A percentile compares a stretch with the other conserved stretches of the same genome.
Evolutionary conservation across 208 protist genomes (phyloP).

Genomic region (Trypanosomatidae sp.): DNA sequence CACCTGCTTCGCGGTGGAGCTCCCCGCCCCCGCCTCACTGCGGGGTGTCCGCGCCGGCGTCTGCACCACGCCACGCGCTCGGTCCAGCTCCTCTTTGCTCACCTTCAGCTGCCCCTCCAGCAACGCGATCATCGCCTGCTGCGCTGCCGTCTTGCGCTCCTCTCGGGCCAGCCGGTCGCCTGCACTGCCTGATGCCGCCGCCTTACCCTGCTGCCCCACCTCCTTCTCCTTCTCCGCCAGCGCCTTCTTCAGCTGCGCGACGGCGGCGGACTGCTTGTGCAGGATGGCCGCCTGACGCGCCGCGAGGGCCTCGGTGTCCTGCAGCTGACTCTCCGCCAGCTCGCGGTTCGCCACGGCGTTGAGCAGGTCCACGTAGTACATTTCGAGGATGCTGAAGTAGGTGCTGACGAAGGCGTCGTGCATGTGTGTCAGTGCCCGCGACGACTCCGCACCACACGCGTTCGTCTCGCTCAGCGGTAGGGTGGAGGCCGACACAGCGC

Average conservation of each 20-base stretch:
- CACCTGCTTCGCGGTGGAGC: constrained; percentile 6
- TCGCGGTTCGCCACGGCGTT: constrained; percentile 47
- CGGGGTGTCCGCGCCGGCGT: constrained; percentile 15
- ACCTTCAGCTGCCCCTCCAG: constrained; percentile 50
- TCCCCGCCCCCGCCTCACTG: no score
- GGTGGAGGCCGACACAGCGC: constrained; percentile 16
- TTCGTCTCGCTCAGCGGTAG: background rate
- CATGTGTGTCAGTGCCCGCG: constrained; percentile 24
- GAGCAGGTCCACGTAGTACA: constrained; percentile 67
- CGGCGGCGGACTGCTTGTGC: constrained; percentile 27
- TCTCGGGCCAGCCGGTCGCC: no score
- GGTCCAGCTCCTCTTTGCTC: constrained; percentile 22
- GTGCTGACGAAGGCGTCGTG: constrained; percentile 16
- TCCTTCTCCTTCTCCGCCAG: constrained; percentile 19
- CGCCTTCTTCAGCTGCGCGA: constrained; percentile 18
- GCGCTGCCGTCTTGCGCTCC: no score
- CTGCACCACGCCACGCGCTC: constrained; percentile 9
- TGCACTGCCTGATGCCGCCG: no score
- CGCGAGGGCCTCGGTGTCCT: constrained; percentile 32
- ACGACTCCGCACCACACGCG: no score
- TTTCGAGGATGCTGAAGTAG: constrained; percentile 54
- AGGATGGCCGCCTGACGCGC: constrained; percentile 32
- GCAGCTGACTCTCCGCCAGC: constrained; percentile 36
- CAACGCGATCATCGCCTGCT: constrained; percentile 36
- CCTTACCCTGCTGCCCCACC: no score